Evolutionary conservation across 352 stramenopile species (phyloP), one percentile per base, ranked within the genome.

Genomic region (Globisporangium cystogenes): DNA sequence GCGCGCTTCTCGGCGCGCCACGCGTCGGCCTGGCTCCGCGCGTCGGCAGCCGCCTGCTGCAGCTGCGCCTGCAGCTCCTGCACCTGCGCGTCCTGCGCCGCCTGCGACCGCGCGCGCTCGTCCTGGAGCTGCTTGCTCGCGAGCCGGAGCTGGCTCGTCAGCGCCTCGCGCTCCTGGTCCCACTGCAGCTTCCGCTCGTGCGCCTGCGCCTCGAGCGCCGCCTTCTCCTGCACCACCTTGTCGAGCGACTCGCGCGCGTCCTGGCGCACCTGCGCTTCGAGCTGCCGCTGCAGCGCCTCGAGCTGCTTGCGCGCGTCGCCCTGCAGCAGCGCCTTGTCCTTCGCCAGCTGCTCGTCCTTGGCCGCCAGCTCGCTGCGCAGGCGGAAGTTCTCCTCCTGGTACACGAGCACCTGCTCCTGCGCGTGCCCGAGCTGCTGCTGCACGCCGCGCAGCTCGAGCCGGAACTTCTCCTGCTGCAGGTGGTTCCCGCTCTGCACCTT

Each of bases 391-490:
- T 89, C 73, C 53, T 87, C 75, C 29, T 89, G 75, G 51, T 77
- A 87, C 48, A 74, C 70, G 14, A 87, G 55, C 74, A 85, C 78
- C 60, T 90, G 74, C 48, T 87, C 68, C 48, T 90, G 79, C 0
- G 76, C 76, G 21, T 84, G 67, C 15, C 68, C 75, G 5, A 90
- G 62, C 33, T 86, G 72, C 56, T 84, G 71, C 60, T 90, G 72
- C 51, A 85, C 64, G 29, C 60, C 70, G 6, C 74, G 70, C 21
- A 90, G 29, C 52, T 90, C 79, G 27, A 86, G 61, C 12, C 76
- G 72, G 44, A 86, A 86, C 39, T 86, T 86, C 41, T 90, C 79
- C 46, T 87, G 76, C 53, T 90, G 76, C 33, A 86, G 57, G 41
- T 86, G 67, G 35, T 76, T 85, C 1, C 72, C 72, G 51, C 74